Evolutionary conservation across 495 filamentous ascomycete species (phyloP), one percentile per base, ranked within the genome.

Genomic region (Tuber indicum): DNA sequence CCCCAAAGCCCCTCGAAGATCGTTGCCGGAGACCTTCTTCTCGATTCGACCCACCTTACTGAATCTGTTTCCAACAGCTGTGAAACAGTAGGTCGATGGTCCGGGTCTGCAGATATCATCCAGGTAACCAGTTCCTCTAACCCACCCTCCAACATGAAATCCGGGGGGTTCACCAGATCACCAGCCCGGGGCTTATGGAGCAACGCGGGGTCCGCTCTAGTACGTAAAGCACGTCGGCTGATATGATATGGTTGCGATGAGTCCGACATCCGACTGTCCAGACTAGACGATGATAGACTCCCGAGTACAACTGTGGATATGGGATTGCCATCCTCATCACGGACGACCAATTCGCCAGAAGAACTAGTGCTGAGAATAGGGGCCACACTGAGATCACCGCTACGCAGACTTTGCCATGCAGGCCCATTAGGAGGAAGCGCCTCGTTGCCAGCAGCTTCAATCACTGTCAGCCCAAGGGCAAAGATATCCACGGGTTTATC

Each of bases 1-100:
- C 96, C 96, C 93, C 93, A 99, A 83, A 93, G 94, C 79, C 96
- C 96, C 86, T 99, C 96, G 78, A 91, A 98, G 72, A 98, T 90
- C 16, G 92, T 96, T 39, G 96, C 96, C 43, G 93, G 92, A 41
- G 93, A 92, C 70, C 90, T 90, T 47, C 93, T 90, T 76, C 94
- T 90, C 71, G 84, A 83, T 75, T 88, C 88, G 32, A 93, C 91
- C 91, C 96, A 99, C 76, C 87, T 87, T 41, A 96, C 87, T 32
- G 92, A 91, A 58, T 89, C 89, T 3, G 87, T 87, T 71, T 85
- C 82, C 71, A 97, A 86, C 17, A 98, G 85, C 76, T 97, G 89
- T 70, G 90, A 88, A 36, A 92, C 88, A 0, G 88, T 90, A 14
- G 95, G 95, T 44, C 96, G 91, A 72, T 90, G 85, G n/a, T 85